A percentile compares a stretch with the other conserved stretches of the same genome.
Evolutionary conservation across 2,329 filamentous ascomycete genomes (phyloP).

Genomic region (Penicillium oxalicum): DNA sequence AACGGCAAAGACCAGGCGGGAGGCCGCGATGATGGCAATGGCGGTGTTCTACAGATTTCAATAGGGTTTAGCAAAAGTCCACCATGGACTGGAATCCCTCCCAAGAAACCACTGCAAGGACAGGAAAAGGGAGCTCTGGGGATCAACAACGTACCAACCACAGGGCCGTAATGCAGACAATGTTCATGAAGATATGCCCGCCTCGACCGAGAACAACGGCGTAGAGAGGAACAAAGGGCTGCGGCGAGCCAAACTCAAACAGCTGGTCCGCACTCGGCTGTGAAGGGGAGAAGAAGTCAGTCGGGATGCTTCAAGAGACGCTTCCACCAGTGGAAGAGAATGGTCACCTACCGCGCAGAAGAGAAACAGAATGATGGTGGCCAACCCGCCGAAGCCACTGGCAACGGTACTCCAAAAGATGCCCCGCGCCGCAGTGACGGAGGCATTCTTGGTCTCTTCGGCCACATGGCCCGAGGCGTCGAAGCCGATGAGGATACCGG

Average conservation of each 20-base stretch:
- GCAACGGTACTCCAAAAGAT: constrained; percentile 57
- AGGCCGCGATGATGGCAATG: constrained; percentile 54
- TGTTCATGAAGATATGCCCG: constrained; percentile 56
- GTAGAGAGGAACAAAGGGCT: constrained; percentile 56
- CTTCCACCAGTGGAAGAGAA: no score
- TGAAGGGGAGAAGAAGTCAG: background rate
- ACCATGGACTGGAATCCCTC: no score
- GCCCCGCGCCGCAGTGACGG: constrained; percentile 50
- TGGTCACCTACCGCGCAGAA: constrained; percentile 44
- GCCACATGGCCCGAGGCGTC: constrained; percentile 57
- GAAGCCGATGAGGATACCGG: constrained; percentile 56
- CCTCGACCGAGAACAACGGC: constrained; percentile 51
- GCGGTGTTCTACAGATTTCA: constrained; percentile 46
- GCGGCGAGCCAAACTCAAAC: constrained; percentile 50
- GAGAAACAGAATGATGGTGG: constrained; percentile 53
- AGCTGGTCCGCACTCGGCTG: constrained; percentile 49
- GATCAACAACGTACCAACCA: constrained; percentile 16
- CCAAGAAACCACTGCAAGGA: no score
- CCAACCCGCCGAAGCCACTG: constrained; percentile 52
- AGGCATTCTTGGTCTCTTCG: constrained; percentile 57
- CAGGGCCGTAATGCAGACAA: constrained; percentile 39
- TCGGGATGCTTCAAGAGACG: no score
- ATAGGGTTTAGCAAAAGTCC: background rate
- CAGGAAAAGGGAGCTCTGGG: no score
- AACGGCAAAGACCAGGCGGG: constrained; percentile 58